Percentiles rank a stretch among this genome's conserved stretches.
phyloP scores from a whole-genome alignment of 306 rosid species.

The Trifolium pratense region DNA sequence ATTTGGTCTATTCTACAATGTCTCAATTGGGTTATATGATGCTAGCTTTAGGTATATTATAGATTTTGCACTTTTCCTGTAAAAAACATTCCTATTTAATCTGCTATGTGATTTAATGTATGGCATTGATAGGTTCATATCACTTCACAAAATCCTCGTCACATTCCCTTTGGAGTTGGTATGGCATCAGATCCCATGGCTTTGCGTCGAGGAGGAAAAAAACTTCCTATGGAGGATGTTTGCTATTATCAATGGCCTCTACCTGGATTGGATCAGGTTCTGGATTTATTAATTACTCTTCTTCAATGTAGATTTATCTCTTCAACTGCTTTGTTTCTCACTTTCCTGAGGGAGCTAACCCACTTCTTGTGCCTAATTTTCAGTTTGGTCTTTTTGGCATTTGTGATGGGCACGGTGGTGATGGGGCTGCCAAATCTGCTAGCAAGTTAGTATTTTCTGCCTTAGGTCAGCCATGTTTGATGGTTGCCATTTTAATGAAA shows the following conservation, averaged over 20 bases:
- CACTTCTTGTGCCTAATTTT: slow-evolving; percentile 47
- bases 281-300: slow-evolving; percentile 30
- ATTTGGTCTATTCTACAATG: too few species aligned
- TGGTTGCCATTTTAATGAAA: slow-evolving; percentile 32
- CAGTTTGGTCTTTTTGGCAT: slow-evolving; percentile 95
- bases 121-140: slow-evolving; percentile 77
- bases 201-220: slow-evolving; percentile 90
- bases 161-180: slow-evolving; percentile 86
- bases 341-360: slow-evolving; percentile 46
- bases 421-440: slow-evolving; percentile 86
- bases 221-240: slow-evolving; percentile 95
- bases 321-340: slow-evolving; percentile 36
- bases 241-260: slow-evolving; percentile 95
- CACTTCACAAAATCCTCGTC: slow-evolving; percentile 60
- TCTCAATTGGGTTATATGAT: too few species aligned
- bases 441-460: slow-evolving; percentile 78
- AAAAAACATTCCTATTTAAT: slow-evolving; percentile 11
- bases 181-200: slow-evolving; percentile 97
- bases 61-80: neutral
- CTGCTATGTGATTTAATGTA: slow-evolving; percentile 38
- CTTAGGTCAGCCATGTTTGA: slow-evolving; percentile 42
- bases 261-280: slow-evolving; percentile 89
- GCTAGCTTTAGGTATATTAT: neutral
- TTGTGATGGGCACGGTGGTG: slow-evolving; percentile 98
- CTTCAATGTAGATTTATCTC: slow-evolving; percentile 23